These are phyloP conservation scores for Globisporangium nagaii DNA, from an alignment of 352 stramenopile species.

Conservation along the genomic window DNA sequence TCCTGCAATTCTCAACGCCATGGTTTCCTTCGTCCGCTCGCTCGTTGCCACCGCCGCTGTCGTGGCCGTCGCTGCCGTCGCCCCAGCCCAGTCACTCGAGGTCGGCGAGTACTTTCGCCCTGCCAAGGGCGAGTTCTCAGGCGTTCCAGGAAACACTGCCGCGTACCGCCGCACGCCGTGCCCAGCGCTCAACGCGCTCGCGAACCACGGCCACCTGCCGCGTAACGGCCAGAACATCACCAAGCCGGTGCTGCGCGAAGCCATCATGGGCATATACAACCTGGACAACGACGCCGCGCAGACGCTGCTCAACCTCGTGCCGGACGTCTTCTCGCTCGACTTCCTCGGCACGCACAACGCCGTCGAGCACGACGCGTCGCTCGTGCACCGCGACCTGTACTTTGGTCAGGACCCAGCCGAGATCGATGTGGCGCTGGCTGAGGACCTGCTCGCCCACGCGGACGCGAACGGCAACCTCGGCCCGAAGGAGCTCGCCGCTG, in stretches of 20 bases:
- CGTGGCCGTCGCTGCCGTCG: not conserved
- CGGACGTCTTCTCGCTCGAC: slow-evolving; percentile 35
- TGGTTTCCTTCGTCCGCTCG: not conserved
- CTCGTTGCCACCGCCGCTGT: not conserved
- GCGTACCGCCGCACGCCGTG: slow-evolving; percentile 50
- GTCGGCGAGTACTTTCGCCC: slow-evolving; percentile 33
- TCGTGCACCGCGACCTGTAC: not conserved
- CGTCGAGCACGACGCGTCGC: slow-evolving; percentile 65
- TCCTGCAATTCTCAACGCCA: too few relatives aligned
- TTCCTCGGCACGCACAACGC: slow-evolving; percentile 45
- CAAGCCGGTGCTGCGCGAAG: slow-evolving; percentile 24
- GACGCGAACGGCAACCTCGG: not conserved
- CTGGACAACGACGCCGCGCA: slow-evolving; percentile 28
- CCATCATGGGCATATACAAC: slow-evolving; percentile 39
- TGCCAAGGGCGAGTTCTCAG: slow-evolving; percentile 24
- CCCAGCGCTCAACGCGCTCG: slow-evolving; percentile 59
- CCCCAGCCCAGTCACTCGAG: not conserved
- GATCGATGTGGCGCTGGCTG: not conserved
- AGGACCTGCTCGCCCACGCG: not conserved
- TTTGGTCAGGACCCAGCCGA: not conserved
- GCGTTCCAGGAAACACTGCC: slow-evolving; percentile 32
- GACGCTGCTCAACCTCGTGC: slow-evolving; percentile 24
- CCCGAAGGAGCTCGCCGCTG: slow-evolving; percentile 17
- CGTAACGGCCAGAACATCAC: slow-evolving; percentile 51
- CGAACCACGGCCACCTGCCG: slow-evolving; percentile 56